A percentile compares a stretch with the other conserved stretches of the same genome.
Evolutionary conservation across 78 protist species (phyloP).

Genomic region (Dictyostelium brefeldianum): DNA sequence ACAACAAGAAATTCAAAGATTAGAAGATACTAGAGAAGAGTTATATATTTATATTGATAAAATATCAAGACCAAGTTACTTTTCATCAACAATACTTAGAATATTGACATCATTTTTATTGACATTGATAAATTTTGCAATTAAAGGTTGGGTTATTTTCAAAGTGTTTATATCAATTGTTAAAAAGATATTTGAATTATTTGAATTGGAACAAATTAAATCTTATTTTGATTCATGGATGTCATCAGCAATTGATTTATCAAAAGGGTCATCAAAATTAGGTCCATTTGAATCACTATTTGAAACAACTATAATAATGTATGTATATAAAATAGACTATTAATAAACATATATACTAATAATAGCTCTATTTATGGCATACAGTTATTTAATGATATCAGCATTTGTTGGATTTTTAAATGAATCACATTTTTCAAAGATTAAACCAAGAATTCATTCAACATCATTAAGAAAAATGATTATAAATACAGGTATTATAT

Average conservation of each 20-base stretch:
- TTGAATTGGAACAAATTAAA: background rate
- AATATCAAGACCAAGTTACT: conserved; percentile 16
- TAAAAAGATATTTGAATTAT: conserved; percentile 20
- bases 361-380: too few relatives aligned
- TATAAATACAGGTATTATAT: conserved; percentile 55
- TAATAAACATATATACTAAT: background rate
- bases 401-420: conserved; percentile 73
- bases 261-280: conserved; percentile 1
- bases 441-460: conserved; percentile 35
- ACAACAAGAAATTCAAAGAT: conserved; percentile 1
- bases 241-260: conserved; percentile 23
- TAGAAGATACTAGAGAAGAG: conserved; percentile 12
- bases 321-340: background rate
- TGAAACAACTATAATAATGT: conserved; percentile 61
- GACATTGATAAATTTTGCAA: conserved; percentile 40
- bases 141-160: conserved; percentile 56
- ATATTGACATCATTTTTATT: conserved; percentile 18
- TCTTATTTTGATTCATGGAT: conserved; percentile 13
- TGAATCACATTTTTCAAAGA: conserved; percentile 5
- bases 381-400: conserved; percentile 58
- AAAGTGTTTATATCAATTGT: conserved; percentile 28
- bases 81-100: background rate
- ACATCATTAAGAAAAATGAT: conserved; percentile 60
- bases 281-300: conserved; percentile 66
- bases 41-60: background rate